A percentile compares a stretch with the other conserved stretches of the same genome.
phyloP scores from a whole-genome alignment of 768 basidiomycete species.

The Phylloporus arenicola region DNA sequence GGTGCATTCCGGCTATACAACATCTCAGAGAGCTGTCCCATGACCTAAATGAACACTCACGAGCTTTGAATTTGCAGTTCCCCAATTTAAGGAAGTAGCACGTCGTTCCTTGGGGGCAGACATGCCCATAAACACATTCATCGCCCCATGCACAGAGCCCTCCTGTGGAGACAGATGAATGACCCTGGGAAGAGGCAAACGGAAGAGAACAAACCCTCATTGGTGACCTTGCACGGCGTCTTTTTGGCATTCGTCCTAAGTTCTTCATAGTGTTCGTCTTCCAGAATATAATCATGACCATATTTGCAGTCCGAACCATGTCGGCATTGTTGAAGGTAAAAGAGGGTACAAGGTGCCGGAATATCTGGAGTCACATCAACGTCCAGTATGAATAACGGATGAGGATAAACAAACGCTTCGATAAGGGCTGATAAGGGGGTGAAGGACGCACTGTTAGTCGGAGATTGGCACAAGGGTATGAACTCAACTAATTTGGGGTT shows the following conservation, averaged over 20 bases:
- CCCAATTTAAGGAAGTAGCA: constrained; percentile 53
- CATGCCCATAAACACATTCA: constrained; percentile 42
- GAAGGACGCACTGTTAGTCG: constrained; percentile 16
- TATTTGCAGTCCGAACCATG: constrained; percentile 55
- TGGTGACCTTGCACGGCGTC: constrained; percentile 54
- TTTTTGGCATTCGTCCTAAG: constrained; percentile 55
- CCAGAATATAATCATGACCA: constrained; percentile 55
- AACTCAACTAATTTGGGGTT: constrained; percentile 51
- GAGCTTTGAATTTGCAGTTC: constrained; percentile 57
- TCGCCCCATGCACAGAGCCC: constrained; percentile 56
- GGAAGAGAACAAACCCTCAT: constrained; percentile 42
- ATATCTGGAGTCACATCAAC: constrained; percentile 33
- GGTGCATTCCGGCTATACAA: constrained; percentile 39
- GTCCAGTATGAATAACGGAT: neutral
- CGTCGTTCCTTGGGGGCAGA: constrained; percentile 40
- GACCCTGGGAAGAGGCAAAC: neutral
- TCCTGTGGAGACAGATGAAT: constrained; percentile 32
- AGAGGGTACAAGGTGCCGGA: constrained; percentile 63
- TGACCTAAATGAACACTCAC: constrained; percentile 33
- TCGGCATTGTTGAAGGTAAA: constrained; percentile 59
- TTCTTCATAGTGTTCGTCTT: constrained; percentile 48
- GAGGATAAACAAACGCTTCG: constrained; percentile 48
- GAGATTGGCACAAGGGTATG: constrained; percentile 4
- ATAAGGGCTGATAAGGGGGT: constrained; percentile 41
- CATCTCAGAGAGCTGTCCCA: constrained; percentile 7